Percentiles rank a stretch among this genome's conserved stretches.
phyloP scores from a whole-genome alignment of 1,284 basidiomycete genomes.

The Phlebopus sp. region DNA sequence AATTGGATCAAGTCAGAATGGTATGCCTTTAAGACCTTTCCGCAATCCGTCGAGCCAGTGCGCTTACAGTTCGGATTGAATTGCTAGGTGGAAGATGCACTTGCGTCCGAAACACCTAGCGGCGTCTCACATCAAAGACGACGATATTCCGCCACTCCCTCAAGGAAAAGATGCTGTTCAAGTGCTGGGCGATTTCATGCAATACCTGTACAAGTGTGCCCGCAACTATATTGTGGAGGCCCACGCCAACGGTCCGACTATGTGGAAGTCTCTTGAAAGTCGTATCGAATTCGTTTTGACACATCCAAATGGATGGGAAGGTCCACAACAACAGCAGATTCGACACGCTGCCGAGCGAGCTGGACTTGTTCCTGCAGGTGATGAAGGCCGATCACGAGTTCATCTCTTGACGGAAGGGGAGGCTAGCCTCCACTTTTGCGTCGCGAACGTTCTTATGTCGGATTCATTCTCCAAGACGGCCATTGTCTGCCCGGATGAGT shows the following conservation, averaged over 20 bases:
- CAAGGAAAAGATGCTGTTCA: constrained; percentile 40
- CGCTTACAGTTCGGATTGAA: background rate
- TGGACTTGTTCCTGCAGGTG: constrained; percentile 25
- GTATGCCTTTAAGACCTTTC: constrained; percentile 28
- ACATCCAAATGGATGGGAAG: constrained; percentile 47
- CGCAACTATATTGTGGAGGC: constrained; percentile 45
- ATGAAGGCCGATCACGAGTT: constrained; percentile 30
- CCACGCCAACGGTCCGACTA: constrained; percentile 38
- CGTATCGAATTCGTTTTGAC: constrained; percentile 36
- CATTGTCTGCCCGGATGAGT: constrained; percentile 10
- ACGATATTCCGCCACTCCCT: constrained; percentile 44
- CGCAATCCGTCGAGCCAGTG: background rate
- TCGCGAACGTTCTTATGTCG: constrained; percentile 33
- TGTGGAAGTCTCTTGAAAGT: constrained; percentile 36
- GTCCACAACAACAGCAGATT: constrained; percentile 37
- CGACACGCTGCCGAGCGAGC: constrained; percentile 34
- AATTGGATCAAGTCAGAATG: constrained; percentile 47
- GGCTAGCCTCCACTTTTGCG: constrained; percentile 46
- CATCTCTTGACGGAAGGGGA: constrained; percentile 51
- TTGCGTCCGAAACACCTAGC: constrained; percentile 38
- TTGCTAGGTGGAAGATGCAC: constrained; percentile 63
- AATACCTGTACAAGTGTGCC: constrained; percentile 46
- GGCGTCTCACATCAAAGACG: constrained; percentile 20
- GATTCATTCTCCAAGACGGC: constrained; percentile 19
- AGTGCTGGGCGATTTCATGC: constrained; percentile 51